A percentile compares a stretch with the other conserved stretches of the same genome.
phyloP scores from a whole-genome alignment of 1,284 basidiomycete genomes.

The Trichosporon ovoides region DNA sequence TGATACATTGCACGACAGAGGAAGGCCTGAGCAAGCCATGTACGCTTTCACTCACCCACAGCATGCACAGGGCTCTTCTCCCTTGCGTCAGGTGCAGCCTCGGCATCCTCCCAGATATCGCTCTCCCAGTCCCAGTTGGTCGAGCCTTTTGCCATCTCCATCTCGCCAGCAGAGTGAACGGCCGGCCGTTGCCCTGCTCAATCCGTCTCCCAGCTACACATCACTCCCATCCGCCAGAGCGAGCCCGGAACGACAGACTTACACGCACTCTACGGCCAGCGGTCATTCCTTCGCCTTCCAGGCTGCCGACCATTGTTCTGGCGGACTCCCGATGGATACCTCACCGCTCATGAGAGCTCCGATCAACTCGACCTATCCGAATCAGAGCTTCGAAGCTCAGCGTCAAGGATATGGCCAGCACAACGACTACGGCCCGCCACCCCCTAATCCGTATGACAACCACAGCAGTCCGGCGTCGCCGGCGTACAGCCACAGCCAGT shows the following conservation, averaged over 20 bases:
- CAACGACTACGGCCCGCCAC: slow-evolving; percentile 5
- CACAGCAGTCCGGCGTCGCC: slow-evolving; percentile 17
- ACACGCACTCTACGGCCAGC: not conserved
- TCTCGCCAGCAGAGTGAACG: not conserved
- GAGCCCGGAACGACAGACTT: not conserved
- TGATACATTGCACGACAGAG: not conserved
- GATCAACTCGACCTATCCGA: not conserved
- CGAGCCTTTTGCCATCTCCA: not conserved
- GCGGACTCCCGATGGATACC: not conserved
- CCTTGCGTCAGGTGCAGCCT: not conserved
- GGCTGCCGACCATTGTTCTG: not conserved
- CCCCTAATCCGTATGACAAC: slow-evolving; percentile 16
- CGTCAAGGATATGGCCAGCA: slow-evolving; percentile 1
- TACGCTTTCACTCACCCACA: not conserved
- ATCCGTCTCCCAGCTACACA: not conserved
- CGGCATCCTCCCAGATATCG: not conserved
- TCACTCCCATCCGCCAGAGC: not conserved
- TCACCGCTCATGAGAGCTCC: slow-evolving; percentile 1
- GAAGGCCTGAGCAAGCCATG: not conserved
- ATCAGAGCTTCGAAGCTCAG: not conserved
- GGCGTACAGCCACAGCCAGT: slow-evolving; percentile 17
- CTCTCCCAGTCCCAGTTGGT: not conserved
- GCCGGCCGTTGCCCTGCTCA: not conserved
- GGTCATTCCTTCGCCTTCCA: not conserved
- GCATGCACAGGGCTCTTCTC: slow-evolving; percentile 1